Base-by-base conservation (phyloP, 2,329 filamentous ascomycete genomes). In the Penicillium brasilianum region DNA sequence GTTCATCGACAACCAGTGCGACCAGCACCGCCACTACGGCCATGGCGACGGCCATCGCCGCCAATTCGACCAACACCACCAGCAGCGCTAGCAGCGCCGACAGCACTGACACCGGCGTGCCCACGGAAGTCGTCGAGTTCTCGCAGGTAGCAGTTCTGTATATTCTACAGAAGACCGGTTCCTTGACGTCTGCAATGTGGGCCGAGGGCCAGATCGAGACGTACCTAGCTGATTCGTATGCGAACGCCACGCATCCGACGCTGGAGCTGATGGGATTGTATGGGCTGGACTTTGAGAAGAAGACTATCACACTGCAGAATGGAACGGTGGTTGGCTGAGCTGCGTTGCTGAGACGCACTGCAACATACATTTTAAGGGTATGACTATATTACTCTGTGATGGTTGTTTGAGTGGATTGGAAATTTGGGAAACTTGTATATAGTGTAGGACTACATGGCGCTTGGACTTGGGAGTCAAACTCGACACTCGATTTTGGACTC, bases 111-210 rank as follows among this genome's bases (percentile, higher is more conserved):
- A 56, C 61, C 43, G 44, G 51, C 22, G 58, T 74, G 1, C 63
- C 70, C 0, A 61, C 61, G 7, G 59, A 69, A 10, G 67, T 73
- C 16, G 61, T 77, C 20, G 71, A 74, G 41, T 78, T 78, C 63
- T 73, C 76, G 16, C 72, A 71, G 48, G 69, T 76, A 44, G 73
- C 74, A 2, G 71, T 78, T 7, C 78, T 88, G 20, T 77, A 75
- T 57, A 74, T 78, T 25, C 63, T 78, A 18, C 67, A 77, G 65
- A 70, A 73, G 48, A 77, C 76, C 0, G 72, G 70, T 9, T 70
- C 69, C 0, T 56, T 78, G 2, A 57, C 67, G 8, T 68, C 70
- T 55, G 71, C 77, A 32, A 63, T 71, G 59, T 66, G 70, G 57
- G 68, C 74, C 0, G 68, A 69, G 59, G 59, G 69, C 56, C 52